phyloP scores from a whole-genome alignment of 2,329 filamentous ascomycete species.

The Trichoderma afroharzianum region DNA sequence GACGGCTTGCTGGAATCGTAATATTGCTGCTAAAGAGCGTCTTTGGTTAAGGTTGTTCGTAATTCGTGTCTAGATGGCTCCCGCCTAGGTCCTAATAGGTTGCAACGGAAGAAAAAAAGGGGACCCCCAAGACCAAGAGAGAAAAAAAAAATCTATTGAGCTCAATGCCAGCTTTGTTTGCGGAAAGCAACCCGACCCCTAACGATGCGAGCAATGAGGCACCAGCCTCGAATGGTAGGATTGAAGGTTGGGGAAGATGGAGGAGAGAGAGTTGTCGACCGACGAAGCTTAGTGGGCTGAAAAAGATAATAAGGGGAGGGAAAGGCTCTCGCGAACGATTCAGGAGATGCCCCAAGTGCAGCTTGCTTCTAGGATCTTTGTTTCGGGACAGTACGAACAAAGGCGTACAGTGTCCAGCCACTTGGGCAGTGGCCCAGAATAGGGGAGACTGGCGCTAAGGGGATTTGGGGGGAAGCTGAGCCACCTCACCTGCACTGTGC shows the following conservation, averaged over 20 bases:
- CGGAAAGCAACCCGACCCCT: constrained; percentile 20
- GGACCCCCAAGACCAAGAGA: neutral
- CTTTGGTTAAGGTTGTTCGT: constrained; percentile 8
- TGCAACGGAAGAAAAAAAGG: constrained; percentile 5
- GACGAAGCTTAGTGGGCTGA: constrained; percentile 23
- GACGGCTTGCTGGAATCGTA: constrained; percentile 4
- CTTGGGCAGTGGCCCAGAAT: constrained; percentile 18
- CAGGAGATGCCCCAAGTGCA: constrained; percentile 16
- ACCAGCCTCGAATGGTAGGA: constrained; percentile 31
- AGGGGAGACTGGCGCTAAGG: constrained; percentile 18
- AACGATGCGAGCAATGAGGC: constrained; percentile 29
- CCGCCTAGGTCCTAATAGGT: constrained; percentile 5
- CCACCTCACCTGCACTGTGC: constrained; percentile 14
- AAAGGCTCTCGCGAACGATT: constrained; percentile 20
- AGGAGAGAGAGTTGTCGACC: constrained; percentile 20
- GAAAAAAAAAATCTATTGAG: constrained; percentile 18
- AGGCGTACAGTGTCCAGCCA: constrained; percentile 8
- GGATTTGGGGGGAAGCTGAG: constrained; percentile 16
- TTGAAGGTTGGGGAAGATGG: constrained; percentile 27
- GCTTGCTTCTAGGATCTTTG: constrained; percentile 18
- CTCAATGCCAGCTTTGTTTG: constrained; percentile 16
- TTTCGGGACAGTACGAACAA: constrained; percentile 18
- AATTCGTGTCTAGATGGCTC: constrained; percentile 15
- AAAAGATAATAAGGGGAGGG: constrained; percentile 25
- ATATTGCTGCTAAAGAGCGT: constrained; percentile 6